Evolutionary conservation across 1,284 basidiomycete genomes (phyloP).

Genomic region (Cutaneotrichosporon sp.): DNA sequence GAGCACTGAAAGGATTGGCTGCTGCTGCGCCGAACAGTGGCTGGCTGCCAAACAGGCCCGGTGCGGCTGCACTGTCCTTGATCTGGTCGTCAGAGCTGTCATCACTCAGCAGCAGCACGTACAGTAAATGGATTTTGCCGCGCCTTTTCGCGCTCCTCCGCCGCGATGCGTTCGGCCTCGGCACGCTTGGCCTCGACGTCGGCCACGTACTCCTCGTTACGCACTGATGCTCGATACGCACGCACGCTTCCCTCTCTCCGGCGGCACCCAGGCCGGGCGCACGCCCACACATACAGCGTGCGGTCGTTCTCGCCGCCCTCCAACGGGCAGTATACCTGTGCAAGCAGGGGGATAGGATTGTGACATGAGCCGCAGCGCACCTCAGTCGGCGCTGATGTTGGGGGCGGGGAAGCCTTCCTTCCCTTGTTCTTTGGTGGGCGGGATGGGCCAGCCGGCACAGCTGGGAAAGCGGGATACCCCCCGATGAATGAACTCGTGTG

Average conservation of each 20-base stretch:
- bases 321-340: constrained; percentile 49
- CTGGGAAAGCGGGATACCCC: constrained; percentile 46
- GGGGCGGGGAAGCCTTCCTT: background rate
- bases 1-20: constrained; percentile 25
- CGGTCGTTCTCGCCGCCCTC: constrained; percentile 49
- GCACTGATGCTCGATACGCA: constrained; percentile 44
- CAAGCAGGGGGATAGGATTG: constrained; percentile 41
- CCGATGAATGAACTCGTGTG: constrained; percentile 43
- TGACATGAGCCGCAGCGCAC: constrained; percentile 41
- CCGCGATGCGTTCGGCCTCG: constrained; percentile 33
- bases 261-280: constrained; percentile 40
- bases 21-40: constrained; percentile 30
- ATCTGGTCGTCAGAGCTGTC: too few relatives aligned
- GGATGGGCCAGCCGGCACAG: constrained; percentile 18
- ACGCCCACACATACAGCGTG: constrained; percentile 47
- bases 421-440: background rate
- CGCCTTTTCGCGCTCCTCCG: constrained; percentile 32
- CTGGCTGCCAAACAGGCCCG: constrained; percentile 29
- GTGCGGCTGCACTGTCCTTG: constrained; percentile 1
- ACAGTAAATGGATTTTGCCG: constrained; percentile 47
- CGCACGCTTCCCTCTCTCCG: constrained; percentile 43
- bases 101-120: too few relatives aligned
- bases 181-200: constrained; percentile 41
- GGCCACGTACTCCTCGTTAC: constrained; percentile 46
- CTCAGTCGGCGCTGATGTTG: constrained; percentile 18